Percentiles rank a stretch among this genome's conserved stretches.
These are phyloP conservation scores for Phyllosticta capitalensis DNA, from an alignment of 2,329 filamentous ascomycete genomes.

Conservation along the genomic window DNA sequence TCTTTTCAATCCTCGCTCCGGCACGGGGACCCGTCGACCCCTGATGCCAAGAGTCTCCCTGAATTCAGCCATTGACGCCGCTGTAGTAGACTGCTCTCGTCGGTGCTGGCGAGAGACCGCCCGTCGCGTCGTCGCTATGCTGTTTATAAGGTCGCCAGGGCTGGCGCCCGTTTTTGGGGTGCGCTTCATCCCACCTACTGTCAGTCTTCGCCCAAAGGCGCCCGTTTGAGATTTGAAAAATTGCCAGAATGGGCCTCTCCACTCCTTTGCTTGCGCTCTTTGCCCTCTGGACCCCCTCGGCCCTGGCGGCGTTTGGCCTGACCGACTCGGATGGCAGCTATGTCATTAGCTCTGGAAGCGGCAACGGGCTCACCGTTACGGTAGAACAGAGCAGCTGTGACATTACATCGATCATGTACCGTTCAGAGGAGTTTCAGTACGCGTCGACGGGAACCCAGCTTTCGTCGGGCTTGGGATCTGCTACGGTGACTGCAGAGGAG, in stretches of 20 bases:
- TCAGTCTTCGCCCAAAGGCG: neutral
- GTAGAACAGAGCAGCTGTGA: conserved; percentile 45
- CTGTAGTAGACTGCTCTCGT: neutral
- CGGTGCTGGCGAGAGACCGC: neutral
- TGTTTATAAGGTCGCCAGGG: neutral
- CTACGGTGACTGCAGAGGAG: conserved; percentile 40
- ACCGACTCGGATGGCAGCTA: conserved; percentile 22
- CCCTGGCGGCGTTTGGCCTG: conserved; percentile 27
- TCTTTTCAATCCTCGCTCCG: neutral
- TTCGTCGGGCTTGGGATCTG: conserved; percentile 48
- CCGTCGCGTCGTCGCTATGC: neutral
- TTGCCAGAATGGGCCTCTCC: conserved; percentile 43
- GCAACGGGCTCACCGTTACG: conserved; percentile 24
- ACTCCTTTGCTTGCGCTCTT: conserved; percentile 25
- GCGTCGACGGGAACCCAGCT: conserved; percentile 45
- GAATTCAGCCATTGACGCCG: neutral
- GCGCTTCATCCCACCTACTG: neutral
- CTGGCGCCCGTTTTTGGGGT: neutral
- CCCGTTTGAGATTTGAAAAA: conserved; percentile 20
- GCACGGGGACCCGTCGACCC: neutral
- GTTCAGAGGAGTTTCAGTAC: conserved; percentile 51
- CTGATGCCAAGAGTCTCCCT: neutral
- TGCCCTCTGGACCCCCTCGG: conserved; percentile 9
- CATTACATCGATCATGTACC: conserved; percentile 54
- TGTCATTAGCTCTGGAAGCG: conserved; percentile 26